Conservation (phyloP, 257 asterid genomes). For the Lycium barbarum region DNA sequence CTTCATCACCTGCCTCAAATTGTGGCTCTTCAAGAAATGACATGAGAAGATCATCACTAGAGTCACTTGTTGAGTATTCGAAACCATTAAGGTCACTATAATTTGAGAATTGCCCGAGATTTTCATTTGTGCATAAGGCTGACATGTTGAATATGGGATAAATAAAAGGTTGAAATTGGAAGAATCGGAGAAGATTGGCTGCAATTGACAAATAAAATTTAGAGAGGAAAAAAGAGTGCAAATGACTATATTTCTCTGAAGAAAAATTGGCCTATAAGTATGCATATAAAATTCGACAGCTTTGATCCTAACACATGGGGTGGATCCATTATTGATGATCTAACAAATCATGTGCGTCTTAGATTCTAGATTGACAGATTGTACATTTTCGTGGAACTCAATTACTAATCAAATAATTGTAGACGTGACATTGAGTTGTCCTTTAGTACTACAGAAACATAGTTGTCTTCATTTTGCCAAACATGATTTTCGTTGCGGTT, state of each 20-base stretch:
- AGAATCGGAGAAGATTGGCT: not conserved
- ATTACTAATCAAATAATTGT: not conserved
- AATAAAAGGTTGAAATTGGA: conserved; percentile 3
- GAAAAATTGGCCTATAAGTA: not conserved
- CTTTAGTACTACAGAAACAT: not conserved
- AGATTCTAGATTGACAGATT: not conserved
- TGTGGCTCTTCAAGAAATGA: conserved; percentile 27
- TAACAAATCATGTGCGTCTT: not conserved
- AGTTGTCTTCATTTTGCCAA: not conserved
- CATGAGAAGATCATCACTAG: not conserved
- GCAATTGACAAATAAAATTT: not conserved
- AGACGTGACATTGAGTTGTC: not conserved
- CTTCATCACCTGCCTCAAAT: conserved; percentile 25
- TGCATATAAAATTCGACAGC: not conserved
- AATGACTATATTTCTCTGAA: not conserved
- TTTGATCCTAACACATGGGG: conserved; percentile 3
- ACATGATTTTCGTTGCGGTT: not conserved
- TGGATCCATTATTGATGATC: conserved; percentile 11
- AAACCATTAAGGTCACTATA: not conserved
- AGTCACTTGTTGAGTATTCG: not conserved
- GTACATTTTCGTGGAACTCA: not conserved
- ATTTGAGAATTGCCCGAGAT: not conserved
- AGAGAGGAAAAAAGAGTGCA: not conserved
- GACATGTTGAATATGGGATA: not conserved
- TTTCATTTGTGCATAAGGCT: not conserved